These are phyloP conservation scores for Leccinum aurantiacum DNA, from an alignment of 768 basidiomycete genomes.

Conservation along the genomic window DNA sequence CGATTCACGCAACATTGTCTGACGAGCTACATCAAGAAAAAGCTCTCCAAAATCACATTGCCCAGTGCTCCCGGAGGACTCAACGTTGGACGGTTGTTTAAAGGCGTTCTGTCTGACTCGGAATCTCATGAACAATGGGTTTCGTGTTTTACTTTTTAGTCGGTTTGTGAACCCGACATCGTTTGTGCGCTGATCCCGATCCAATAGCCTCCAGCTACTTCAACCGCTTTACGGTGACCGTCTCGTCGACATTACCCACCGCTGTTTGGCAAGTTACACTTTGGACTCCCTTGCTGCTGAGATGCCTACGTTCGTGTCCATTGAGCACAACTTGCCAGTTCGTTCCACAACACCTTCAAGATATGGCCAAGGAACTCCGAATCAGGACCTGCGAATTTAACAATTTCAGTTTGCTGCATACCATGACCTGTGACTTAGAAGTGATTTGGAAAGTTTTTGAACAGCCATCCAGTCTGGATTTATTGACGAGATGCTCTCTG, in stretches of 20 bases:
- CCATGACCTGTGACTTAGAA: conserved; percentile 55
- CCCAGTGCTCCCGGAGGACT: too few species aligned
- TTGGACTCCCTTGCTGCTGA: conserved; percentile 56
- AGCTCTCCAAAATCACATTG: too few species aligned
- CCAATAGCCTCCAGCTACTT: too few species aligned
- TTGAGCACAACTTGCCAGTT: conserved; percentile 57
- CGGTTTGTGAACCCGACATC: too few species aligned
- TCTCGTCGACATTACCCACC: too few species aligned
- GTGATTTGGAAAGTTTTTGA: conserved; percentile 70
- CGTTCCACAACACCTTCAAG: conserved; percentile 50
- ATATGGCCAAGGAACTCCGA: conserved; percentile 52
- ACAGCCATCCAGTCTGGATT: conserved; percentile 50
- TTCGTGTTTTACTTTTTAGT: too few species aligned
- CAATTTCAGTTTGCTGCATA: conserved; percentile 78
- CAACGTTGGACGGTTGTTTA: too few species aligned
- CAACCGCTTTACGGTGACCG: too few species aligned
- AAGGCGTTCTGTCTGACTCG: too few species aligned
- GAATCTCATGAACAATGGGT: too few species aligned
- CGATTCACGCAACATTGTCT: conserved; percentile 14
- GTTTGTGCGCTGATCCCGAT: too few species aligned
- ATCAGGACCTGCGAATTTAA: conserved; percentile 56
- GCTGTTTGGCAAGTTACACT: conserved; percentile 63
- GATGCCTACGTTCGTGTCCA: conserved; percentile 66
- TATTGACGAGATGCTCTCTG: conserved; percentile 51
- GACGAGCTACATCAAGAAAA: too few species aligned